A percentile compares a stretch with the other conserved stretches of the same genome.
These are phyloP conservation scores for Agaricus sinodeliciosus DNA, from an alignment of 768 basidiomycete species.

Conservation along the genomic window DNA sequence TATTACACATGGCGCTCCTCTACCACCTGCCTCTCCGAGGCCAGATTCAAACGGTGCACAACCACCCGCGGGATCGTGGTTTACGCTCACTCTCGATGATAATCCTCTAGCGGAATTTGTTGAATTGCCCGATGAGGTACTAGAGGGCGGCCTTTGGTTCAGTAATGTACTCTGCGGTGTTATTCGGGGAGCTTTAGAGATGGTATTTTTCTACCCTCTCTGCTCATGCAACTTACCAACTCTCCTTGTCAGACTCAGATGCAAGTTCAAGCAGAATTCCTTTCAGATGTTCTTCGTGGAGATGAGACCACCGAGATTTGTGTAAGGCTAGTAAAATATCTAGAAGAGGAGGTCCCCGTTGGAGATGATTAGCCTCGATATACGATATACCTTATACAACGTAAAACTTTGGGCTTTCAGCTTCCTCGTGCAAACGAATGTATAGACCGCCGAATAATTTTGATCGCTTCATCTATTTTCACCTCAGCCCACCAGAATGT, in stretches of 20 bases:
- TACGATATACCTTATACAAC: conserved; percentile 1
- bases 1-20: conserved; percentile 62
- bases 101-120: conserved; percentile 97
- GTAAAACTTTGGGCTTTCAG: neutral
- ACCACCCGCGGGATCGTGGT: conserved; percentile 47
- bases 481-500: conserved; percentile 41
- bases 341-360: conserved; percentile 94
- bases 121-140: conserved; percentile 87
- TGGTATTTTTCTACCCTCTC: conserved; percentile 52
- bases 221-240: neutral
- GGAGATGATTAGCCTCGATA: conserved; percentile 66
- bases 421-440: neutral
- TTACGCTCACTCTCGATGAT: conserved; percentile 86
- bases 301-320: conserved; percentile 93
- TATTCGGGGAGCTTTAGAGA: conserved; percentile 87
- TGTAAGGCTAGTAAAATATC: conserved; percentile 82
- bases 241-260: conserved; percentile 73
- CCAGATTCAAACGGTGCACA: conserved; percentile 39
- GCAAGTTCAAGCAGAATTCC: conserved; percentile 85
- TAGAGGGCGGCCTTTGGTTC: conserved; percentile 94
- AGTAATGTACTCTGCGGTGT: conserved; percentile 96
- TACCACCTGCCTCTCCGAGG: conserved; percentile 34
- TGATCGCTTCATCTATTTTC: conserved; percentile 13
- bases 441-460: conserved; percentile 17
- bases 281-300: conserved; percentile 87